Conservation (phyloP, 2,329 filamentous ascomycete species). For the Fusarium pilosicola region DNA sequence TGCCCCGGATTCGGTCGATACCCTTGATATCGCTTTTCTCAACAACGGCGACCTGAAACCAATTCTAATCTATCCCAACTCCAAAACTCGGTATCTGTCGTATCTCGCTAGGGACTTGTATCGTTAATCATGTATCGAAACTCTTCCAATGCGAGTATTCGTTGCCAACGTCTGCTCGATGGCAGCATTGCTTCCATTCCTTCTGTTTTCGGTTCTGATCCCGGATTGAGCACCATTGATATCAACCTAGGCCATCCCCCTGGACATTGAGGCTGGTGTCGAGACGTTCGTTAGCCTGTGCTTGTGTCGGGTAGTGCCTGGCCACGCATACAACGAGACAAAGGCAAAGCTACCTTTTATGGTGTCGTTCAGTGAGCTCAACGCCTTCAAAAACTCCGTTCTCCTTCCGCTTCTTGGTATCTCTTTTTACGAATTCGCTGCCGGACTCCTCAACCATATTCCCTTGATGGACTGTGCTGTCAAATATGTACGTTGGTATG, state of each 20-base stretch:
- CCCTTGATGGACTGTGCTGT: constrained; percentile 15
- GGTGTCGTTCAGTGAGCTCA: neutral
- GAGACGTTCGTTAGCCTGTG: neutral
- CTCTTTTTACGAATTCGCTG: neutral
- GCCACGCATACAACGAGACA: neutral
- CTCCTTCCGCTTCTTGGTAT: neutral
- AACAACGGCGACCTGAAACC: neutral
- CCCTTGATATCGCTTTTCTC: neutral
- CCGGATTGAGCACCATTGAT: neutral
- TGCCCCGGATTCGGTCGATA: neutral
- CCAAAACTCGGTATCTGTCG: neutral
- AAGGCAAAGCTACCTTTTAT: neutral
- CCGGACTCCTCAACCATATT: neutral
- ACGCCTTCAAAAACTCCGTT: neutral
- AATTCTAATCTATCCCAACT: neutral
- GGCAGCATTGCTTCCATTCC: neutral
- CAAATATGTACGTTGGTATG: neutral
- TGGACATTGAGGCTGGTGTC: neutral
- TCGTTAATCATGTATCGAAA: neutral
- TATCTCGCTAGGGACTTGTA: neutral
- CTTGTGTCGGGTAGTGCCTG: neutral
- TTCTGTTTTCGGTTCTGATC: neutral
- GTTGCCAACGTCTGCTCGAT: neutral
- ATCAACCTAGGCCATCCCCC: neutral
- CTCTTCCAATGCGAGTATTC: neutral